phyloP scores from a whole-genome alignment of 345 rosid species.

The Geranium rotundifolium region DNA sequence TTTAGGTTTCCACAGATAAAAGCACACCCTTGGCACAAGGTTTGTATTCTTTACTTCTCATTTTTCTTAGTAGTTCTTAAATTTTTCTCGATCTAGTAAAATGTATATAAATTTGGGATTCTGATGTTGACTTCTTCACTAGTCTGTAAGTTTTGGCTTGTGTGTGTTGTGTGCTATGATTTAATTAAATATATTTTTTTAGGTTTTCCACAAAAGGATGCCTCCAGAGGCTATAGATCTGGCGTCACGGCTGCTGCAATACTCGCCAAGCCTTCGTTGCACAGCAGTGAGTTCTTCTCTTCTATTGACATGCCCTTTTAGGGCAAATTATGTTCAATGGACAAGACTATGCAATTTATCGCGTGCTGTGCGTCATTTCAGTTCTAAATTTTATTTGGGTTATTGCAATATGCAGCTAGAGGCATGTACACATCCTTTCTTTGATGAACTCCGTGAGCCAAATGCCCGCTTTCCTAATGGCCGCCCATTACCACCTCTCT shows the following conservation, averaged over 20 bases:
- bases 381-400: not conserved
- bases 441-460: slow-evolving; percentile 74
- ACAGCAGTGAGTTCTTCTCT: slow-evolving; percentile 55
- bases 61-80: too few species aligned
- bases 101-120: slow-evolving; percentile 52
- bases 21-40: slow-evolving; percentile 1
- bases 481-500: slow-evolving; percentile 69
- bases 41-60: too few species aligned
- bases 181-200: slow-evolving; percentile 3
- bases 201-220: slow-evolving; percentile 66
- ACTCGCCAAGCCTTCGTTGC: slow-evolving; percentile 77
- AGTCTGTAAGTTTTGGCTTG: slow-evolving; percentile 23
- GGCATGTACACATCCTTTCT: slow-evolving; percentile 97
- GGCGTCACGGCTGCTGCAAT: slow-evolving; percentile 76
- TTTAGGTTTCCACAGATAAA: slow-evolving; percentile 68
- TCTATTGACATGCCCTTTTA: too few species aligned
- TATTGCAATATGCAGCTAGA: slow-evolving; percentile 42
- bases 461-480: slow-evolving; percentile 75
- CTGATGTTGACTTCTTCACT: not conserved
- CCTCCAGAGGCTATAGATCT: slow-evolving; percentile 82
- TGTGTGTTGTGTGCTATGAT: slow-evolving; percentile 48
- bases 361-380: not conserved
- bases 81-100: slow-evolving; percentile 6
- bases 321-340: slow-evolving; percentile 17
- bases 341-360: too few species aligned